phyloP scores from a whole-genome alignment of 441 rosid genomes.

The Erodium moschatum region DNA sequence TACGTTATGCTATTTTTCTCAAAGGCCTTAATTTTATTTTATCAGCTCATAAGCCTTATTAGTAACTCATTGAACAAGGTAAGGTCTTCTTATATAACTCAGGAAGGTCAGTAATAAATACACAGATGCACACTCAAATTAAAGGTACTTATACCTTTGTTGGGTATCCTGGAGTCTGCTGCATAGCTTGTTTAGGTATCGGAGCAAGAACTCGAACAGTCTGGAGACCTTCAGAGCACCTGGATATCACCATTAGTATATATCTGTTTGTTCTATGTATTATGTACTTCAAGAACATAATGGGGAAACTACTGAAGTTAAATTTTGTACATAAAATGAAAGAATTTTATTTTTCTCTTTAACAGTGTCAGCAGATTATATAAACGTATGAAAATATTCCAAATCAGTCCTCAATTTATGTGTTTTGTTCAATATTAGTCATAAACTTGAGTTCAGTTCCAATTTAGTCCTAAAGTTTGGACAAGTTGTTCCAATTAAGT shows the following conservation, averaged over 20 bases:
- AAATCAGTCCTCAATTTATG: too few species aligned
- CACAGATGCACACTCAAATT: not conserved
- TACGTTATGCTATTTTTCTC: not conserved
- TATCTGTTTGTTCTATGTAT: not conserved
- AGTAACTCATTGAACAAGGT: not conserved
- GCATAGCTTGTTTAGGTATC: conserved; percentile 72
- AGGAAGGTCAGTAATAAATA: not conserved
- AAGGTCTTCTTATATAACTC: not conserved
- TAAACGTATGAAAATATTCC: too few species aligned
- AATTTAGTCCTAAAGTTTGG: conserved; percentile 5
- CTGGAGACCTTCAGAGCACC: conserved; percentile 83
- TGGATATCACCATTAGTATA: conserved; percentile 23
- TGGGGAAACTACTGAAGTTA: not conserved
- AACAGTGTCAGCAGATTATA: not conserved
- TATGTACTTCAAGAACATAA: not conserved
- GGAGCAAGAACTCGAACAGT: conserved; percentile 84
- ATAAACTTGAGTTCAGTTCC: not conserved
- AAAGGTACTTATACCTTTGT: conserved; percentile 50
- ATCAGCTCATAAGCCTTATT: not conserved
- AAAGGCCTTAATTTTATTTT: not conserved
- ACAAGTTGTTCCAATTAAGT: not conserved
- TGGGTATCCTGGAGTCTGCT: conserved; percentile 82
- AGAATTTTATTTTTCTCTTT: not conserved
- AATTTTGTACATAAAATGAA: not conserved
- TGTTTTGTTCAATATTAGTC: not conserved